Evolutionary conservation across 345 rosid species (phyloP).

Genomic region (Bruguiera sexangula): DNA sequence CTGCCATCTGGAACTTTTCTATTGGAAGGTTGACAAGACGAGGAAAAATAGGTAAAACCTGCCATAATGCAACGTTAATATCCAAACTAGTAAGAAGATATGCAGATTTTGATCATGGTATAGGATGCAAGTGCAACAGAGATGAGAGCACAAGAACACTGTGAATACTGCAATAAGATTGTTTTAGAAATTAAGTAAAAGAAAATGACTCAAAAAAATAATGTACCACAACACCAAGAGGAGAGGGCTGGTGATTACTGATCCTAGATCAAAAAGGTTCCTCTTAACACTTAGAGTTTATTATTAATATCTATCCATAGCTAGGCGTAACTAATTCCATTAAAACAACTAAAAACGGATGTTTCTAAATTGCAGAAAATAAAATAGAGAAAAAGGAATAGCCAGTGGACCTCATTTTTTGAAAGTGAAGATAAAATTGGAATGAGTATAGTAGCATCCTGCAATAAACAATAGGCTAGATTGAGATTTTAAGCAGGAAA

Average conservation of each 20-base stretch:
- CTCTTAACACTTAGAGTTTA: no score
- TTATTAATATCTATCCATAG: no score
- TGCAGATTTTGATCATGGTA: neutral
- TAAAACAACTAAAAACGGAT: no score
- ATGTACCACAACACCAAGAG: no score
- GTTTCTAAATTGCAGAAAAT: neutral
- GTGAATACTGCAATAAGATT: neutral
- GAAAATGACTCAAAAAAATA: no score
- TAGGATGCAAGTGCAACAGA: neutral
- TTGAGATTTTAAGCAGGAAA: constrained; percentile 16
- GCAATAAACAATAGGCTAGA: constrained; percentile 33
- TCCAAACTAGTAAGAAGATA: neutral
- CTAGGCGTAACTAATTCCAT: no score
- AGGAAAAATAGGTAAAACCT: constrained; percentile 95
- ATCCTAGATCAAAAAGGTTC: no score
- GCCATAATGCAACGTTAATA: constrained; percentile 15
- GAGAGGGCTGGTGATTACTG: no score
- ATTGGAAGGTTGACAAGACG: constrained; percentile 81
- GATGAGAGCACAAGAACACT: neutral
- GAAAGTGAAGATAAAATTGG: constrained; percentile 92
- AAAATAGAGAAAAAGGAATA: neutral
- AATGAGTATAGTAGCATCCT: constrained; percentile 94
- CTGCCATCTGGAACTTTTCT: constrained; percentile 92
- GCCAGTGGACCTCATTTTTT: constrained; percentile 69
- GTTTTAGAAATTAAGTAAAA: neutral